phyloP scores from a whole-genome alignment of 176 grass and related monocot species.

The Leersia perrieri region DNA sequence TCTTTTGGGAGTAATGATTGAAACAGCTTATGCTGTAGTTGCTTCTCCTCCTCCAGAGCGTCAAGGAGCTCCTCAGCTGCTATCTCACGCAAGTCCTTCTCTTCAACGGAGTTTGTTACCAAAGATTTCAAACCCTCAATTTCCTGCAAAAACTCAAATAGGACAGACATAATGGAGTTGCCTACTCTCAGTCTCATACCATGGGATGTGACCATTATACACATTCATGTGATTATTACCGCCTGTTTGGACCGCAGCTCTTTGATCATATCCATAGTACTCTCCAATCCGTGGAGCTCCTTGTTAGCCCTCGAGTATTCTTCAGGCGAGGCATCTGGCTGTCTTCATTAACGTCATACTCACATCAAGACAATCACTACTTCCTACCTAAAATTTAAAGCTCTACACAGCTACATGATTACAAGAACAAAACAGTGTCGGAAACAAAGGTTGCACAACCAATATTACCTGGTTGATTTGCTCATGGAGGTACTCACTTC shows the following conservation, averaged over 20 bases:
- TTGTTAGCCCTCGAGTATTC: slow-evolving; percentile 74
- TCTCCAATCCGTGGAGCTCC: slow-evolving; percentile 59
- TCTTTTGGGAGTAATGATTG: slow-evolving; percentile 80
- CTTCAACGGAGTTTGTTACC: slow-evolving; percentile 52
- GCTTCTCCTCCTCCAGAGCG: slow-evolving; percentile 56
- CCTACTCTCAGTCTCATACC: neutral
- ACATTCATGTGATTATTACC: slow-evolving; percentile 16
- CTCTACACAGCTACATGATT: neutral
- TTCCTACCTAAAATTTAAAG: neutral
- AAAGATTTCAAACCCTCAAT: slow-evolving; percentile 66
- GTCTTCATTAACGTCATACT: slow-evolving; percentile 54
- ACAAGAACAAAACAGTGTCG: neutral
- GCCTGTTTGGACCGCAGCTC: slow-evolving; percentile 52
- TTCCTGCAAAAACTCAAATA: slow-evolving; percentile 40
- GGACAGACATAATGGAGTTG: neutral
- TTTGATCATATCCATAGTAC: slow-evolving; percentile 54
- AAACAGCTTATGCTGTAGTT: slow-evolving; percentile 52
- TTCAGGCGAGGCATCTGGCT: slow-evolving; percentile 52
- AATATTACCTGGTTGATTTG: slow-evolving; percentile 81
- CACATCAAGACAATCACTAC: slow-evolving; percentile 24
- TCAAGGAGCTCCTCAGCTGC: slow-evolving; percentile 68
- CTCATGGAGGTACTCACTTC: slow-evolving; percentile 53
- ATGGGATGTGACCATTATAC: neutral
- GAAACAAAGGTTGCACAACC: neutral
- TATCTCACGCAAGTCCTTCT: slow-evolving; percentile 81